phyloP scores from a whole-genome alignment of 768 basidiomycete genomes.

The Pleurotus djamor region DNA sequence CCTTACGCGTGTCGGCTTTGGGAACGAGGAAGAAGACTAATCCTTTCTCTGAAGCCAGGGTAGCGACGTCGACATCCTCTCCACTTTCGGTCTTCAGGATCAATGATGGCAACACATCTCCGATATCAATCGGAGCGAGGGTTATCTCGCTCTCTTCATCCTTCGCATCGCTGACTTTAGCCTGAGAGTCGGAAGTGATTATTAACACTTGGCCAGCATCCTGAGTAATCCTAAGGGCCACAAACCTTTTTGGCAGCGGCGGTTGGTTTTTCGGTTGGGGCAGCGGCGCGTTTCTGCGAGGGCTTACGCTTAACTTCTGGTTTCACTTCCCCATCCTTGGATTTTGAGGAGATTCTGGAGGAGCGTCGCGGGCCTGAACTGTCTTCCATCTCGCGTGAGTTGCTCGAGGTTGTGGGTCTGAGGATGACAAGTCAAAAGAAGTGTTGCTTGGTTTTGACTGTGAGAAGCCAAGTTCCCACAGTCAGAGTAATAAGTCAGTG shows the following conservation, averaged over 20 bases:
- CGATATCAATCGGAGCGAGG: constrained; percentile 55
- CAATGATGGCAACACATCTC: constrained; percentile 72
- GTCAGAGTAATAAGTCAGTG: not conserved
- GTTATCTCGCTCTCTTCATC: constrained; percentile 15
- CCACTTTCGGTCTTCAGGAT: constrained; percentile 84
- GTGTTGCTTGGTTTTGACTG: too few relatives aligned
- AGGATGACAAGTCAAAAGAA: too few relatives aligned
- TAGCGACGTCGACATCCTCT: constrained; percentile 69
- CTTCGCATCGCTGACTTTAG: constrained; percentile 22
- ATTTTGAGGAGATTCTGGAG: not conserved
- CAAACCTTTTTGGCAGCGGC: constrained; percentile 2
- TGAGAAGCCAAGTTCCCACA: too few relatives aligned
- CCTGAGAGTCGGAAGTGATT: constrained; percentile 3
- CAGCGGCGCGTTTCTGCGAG: not conserved
- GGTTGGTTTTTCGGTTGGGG: not conserved
- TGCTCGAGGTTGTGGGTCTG: not conserved
- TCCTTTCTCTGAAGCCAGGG: constrained; percentile 66
- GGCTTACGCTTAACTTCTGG: not conserved
- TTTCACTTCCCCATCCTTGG: not conserved
- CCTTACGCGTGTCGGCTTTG: constrained; percentile 81
- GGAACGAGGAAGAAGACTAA: constrained; percentile 82
- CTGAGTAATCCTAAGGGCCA: not conserved
- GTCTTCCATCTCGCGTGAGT: not conserved
- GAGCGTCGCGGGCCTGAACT: constrained; percentile 1
- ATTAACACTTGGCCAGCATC: constrained; percentile 6